phyloP scores from a whole-genome alignment of 1,139 yeast species.

The Kurtzmaniella quercitrusa region DNA sequence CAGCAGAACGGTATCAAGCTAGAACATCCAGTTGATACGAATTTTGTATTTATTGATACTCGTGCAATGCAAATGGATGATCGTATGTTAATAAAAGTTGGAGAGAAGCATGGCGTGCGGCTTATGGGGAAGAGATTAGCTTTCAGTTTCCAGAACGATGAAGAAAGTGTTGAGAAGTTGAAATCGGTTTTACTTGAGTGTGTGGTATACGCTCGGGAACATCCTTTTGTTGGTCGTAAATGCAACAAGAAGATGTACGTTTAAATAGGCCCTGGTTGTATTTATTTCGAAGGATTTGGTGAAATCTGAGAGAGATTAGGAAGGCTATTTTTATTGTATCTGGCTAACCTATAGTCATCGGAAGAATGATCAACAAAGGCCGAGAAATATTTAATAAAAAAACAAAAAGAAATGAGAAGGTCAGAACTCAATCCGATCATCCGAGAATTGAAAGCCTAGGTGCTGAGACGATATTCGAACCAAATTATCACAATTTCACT shows the following conservation, averaged over 20 bases:
- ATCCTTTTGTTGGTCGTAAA: slow-evolving; percentile 23
- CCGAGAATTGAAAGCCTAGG: too few species aligned
- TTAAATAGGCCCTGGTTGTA: too few species aligned
- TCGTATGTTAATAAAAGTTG: slow-evolving; percentile 50
- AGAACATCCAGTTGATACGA: slow-evolving; percentile 79
- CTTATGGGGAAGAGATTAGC: slow-evolving; percentile 76
- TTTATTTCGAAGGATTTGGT: too few species aligned
- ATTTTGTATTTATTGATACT: slow-evolving; percentile 77
- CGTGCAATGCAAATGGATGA: slow-evolving; percentile 58
- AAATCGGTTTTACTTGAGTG: slow-evolving; percentile 61
- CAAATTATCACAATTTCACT: too few species aligned
- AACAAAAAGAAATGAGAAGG: too few species aligned
- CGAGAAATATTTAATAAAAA: too few species aligned
- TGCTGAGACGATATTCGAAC: too few species aligned
- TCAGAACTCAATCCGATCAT: too few species aligned
- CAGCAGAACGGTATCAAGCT: slow-evolving; percentile 44
- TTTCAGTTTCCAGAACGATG: slow-evolving; percentile 76
- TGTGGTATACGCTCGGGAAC: slow-evolving; percentile 34
- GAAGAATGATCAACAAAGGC: too few species aligned
- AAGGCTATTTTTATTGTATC: too few species aligned
- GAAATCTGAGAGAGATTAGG: too few species aligned
- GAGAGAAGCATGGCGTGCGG: slow-evolving; percentile 58
- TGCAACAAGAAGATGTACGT: slow-evolving; percentile 31
- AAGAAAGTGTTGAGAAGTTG: slow-evolving; percentile 61
- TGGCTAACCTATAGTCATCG: too few species aligned